Base-by-base conservation (phyloP, 2,329 filamentous ascomycete genomes). In the Hypoxylon sp. region DNA sequence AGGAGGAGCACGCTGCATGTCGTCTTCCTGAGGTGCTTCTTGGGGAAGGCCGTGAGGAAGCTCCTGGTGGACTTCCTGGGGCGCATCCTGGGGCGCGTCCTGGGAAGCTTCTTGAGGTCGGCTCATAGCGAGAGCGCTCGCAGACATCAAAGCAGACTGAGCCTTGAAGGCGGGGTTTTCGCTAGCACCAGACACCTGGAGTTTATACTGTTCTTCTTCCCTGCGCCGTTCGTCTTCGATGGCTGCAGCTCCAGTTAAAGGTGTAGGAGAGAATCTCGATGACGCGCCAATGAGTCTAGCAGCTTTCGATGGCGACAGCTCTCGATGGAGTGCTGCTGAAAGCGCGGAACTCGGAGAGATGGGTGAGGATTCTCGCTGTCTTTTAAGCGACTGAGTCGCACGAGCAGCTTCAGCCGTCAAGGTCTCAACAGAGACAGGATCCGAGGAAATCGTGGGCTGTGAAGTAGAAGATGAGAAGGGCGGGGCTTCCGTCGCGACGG, bases 161-260 rank as follows among this genome's bases (percentile, higher is more conserved):
- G 83, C 85, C 66, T 81, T 84, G 59, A 87, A 86, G n/a, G 82
- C 81, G 19, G 86, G 84, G 59, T 87, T 87, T 44, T 88, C 85
- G 75, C 82, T 87, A 54, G 81, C 83, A 37, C 81, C 82, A 39
- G 81, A 79, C 58, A 81, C 79, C 55, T 82, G 81, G 55, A 78
- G 77, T 59, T 76, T 79, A 47, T 81, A 79, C 39, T 82, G 81
- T 58, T 85, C 82, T 74, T 86, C 83, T 66, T 82, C 81, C 71
- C 81, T 82, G 52, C 82, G 82, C 69, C 82, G 82, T 74, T 87
- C 83, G 75, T 88, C 86, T 71, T 86, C 85, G 39, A 87, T 77
- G 57, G 85, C 86, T 62, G 84, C 85, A 37, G 85, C 85, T 70
- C 83, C 86, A 19, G 87, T 87, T 69, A 88, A 77, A 51, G 84